Evolutionary conservation across 2,329 filamentous ascomycete genomes (phyloP), one percentile per base, ranked within the genome.

Genomic region (Aotearoamyces nothofagi): DNA sequence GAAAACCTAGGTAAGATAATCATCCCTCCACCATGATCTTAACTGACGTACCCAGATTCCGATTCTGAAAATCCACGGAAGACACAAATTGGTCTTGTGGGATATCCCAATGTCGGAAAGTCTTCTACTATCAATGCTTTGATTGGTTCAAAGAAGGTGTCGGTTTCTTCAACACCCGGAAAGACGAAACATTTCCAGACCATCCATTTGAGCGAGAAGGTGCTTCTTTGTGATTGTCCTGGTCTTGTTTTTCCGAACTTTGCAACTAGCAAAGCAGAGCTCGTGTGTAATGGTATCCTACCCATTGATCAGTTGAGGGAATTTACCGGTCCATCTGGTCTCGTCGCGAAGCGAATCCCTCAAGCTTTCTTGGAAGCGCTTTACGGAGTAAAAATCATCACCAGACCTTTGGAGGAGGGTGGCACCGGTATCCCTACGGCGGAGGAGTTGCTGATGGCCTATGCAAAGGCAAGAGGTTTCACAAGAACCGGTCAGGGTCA

Each of bases 181-280:
- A 98, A 98, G 60, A 98, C 90, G 9, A 98, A 98, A 61, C 90
- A 98, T 48, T 98, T 98, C 60, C 90, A 98, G 55, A 98, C 90
- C 1, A 90, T 98, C 34, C 86, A 94, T 50, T 70, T 98, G 17
- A 90, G 80, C 34, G 79, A 90, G 1, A 72, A 75, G 34, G 83
- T 98, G 37, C 69, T 96, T 26, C 69, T 98, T 5, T 96, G 90
- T 55, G 90, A 98, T 73, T 98, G 90, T 49, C 90, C 90, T 7
- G 90, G 90, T 76, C 75, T 98, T 12, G 92, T 98, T 2, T 96
- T 98, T 53, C 86, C 90, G 44, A 96, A 96, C 57, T 98, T 96
- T 44, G 87, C 90, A 33, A 86, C 77, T 25, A 96, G 86, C 26
- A 96, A 96, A 56, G 90, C 82, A 22, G 90, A 98, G 47, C 70